Evolutionary conservation across 2,329 filamentous ascomycete genomes (phyloP), one percentile per base, ranked within the genome.

Genomic region (Clonostachys sp.): DNA sequence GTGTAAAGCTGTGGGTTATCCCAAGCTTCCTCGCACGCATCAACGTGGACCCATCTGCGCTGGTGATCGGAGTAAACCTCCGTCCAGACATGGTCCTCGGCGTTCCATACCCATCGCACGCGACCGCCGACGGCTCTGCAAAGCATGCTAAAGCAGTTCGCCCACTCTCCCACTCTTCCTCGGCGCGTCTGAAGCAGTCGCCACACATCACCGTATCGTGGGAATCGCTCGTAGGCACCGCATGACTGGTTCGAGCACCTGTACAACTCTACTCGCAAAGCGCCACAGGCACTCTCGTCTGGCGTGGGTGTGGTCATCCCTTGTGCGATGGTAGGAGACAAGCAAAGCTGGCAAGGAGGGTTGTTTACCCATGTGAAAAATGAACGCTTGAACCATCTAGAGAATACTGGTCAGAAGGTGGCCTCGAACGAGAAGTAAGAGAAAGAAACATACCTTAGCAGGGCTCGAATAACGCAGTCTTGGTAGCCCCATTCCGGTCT

Each of bases 341-440:
- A 74, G 67, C 94, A 99, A 47, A 81, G 75, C 10, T 86, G 80
- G 67, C 94, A 97, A 16, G 86, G 79, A 1, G 94, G 94, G 67
- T 96, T 96, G 72, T 96, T 95, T 59, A 97, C 90, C 86, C 91
- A 99, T 50, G 87, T 84, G 70, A 97, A 97, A 72, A 97, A 97
- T 8, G 87, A 86, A 54, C 87, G 81, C 72, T 94, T 95, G 73
- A 96, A 99, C 94, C 94, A 97, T 55, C 68, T 64, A 34, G 12
- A 48, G 18, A 41, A 41, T 33, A 35, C 9, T 33, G 42, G 44
- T 66, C 52, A 58, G 56, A 45, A 45, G 30, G n/a, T 38, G 7
- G 17, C 13, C 14, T 24, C 16, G 10, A 38, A 17, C 30, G 16
- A 3, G 12, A 17, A 45, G 33, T 42, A 39, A 20, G 24, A n/a